Conservation (phyloP, 148 eudicot species). For the Camellia sinensis region DNA sequence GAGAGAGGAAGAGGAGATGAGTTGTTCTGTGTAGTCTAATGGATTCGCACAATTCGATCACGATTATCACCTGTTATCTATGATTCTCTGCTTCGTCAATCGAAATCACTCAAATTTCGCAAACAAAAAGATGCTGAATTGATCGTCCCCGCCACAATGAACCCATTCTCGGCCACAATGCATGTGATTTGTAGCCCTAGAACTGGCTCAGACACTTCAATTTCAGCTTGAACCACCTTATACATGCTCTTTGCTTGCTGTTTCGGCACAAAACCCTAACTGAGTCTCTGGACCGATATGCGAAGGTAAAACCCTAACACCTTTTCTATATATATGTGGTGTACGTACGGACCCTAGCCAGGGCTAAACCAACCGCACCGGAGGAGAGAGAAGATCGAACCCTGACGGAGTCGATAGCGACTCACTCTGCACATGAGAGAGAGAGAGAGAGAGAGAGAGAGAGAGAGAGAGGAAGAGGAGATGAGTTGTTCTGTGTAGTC, state of each 20-base stretch:
- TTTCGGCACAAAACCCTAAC: constrained; percentile 15
- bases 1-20: too few relatives aligned
- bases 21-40: neutral
- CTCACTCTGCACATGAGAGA: neutral
- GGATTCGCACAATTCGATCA: neutral
- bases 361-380: neutral
- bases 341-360: too few relatives aligned
- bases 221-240: constrained; percentile 15
- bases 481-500: neutral
- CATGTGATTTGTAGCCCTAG: constrained; percentile 3
- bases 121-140: neutral
- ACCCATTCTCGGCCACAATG: constrained; percentile 2
- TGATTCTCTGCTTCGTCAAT: neutral
- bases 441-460: neutral
- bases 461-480: neutral
- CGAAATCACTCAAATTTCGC: neutral
- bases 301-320: constrained; percentile 14
- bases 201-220: constrained; percentile 6
- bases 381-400: neutral
- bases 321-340: neutral
- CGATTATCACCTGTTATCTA: neutral
- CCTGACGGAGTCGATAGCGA: constrained; percentile 7
- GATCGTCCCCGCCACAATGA: constrained; percentile 1
- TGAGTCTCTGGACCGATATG: constrained; percentile 13
- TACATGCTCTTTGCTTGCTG: neutral